phyloP scores from a whole-genome alignment of 192 early-diverging fungal species.

The Backusella sp. region DNA sequence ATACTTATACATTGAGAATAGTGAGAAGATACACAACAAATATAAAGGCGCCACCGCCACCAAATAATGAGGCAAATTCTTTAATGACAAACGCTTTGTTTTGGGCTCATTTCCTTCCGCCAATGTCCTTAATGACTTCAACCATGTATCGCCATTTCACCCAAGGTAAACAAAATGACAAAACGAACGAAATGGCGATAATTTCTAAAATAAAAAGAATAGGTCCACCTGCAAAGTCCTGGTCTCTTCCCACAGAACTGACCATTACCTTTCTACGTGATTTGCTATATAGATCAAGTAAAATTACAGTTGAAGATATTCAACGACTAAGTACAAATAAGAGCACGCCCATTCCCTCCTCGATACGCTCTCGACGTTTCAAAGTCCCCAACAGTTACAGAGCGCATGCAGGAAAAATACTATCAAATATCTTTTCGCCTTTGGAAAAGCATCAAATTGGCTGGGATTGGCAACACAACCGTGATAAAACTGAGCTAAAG shows the following conservation, averaged over 20 bases:
- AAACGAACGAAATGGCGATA: neutral
- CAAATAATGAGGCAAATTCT: neutral
- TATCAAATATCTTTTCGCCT: slow-evolving; percentile 29
- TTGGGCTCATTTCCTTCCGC: slow-evolving; percentile 10
- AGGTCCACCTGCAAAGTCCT: slow-evolving; percentile 49
- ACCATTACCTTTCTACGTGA: slow-evolving; percentile 31
- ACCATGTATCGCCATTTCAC: slow-evolving; percentile 20
- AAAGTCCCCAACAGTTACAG: slow-evolving; percentile 32
- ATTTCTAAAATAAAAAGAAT: neutral
- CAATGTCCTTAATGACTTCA: slow-evolving; percentile 13
- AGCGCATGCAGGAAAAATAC: slow-evolving; percentile 30
- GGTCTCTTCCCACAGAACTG: slow-evolving; percentile 40
- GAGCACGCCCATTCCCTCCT: slow-evolving; percentile 19
- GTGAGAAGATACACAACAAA: neutral
- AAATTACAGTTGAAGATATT: slow-evolving; percentile 35
- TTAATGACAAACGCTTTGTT: slow-evolving; percentile 13
- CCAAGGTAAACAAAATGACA: slow-evolving; percentile 11
- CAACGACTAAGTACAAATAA: slow-evolving; percentile 33
- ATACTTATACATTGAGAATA: neutral
- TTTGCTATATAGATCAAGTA: slow-evolving; percentile 20
- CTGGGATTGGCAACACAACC: slow-evolving; percentile 47
- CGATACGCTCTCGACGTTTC: neutral
- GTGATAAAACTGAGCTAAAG: slow-evolving; percentile 19
- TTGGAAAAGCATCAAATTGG: slow-evolving; percentile 35
- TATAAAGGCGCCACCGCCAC: neutral